Conservation (phyloP, 352 stramenopile genomes). For the Pythium myriotylum region DNA sequence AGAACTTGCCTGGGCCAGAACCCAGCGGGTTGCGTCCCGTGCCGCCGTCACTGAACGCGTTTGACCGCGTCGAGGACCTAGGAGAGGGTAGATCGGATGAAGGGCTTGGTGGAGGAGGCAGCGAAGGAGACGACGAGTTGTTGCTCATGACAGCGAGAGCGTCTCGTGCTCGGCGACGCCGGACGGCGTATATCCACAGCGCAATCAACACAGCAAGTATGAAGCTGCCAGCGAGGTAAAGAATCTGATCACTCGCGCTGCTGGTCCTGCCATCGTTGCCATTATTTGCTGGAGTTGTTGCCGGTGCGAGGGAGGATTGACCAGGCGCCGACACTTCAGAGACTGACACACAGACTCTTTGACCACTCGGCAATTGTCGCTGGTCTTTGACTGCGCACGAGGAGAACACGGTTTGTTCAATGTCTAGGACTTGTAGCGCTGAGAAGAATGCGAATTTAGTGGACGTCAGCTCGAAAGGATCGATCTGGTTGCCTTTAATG, state of each 20-base stretch:
- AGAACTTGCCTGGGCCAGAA: too few species aligned
- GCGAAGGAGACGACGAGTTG: not conserved
- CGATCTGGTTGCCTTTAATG: conserved; percentile 38
- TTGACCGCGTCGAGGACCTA: not conserved
- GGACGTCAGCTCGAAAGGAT: conserved; percentile 28
- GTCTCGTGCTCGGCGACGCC: conserved; percentile 17
- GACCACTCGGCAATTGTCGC: conserved; percentile 24
- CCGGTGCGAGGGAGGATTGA: not conserved
- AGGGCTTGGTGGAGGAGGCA: not conserved
- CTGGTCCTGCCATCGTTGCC: not conserved
- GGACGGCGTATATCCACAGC: conserved; percentile 22
- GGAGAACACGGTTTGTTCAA: conserved; percentile 48
- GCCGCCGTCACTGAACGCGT: not conserved
- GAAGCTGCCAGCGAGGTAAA: conserved; percentile 46
- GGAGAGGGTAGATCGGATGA: not conserved
- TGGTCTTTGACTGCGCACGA: conserved; percentile 38
- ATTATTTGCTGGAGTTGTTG: not conserved
- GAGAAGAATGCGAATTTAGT: conserved; percentile 37
- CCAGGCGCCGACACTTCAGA: not conserved
- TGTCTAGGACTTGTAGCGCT: conserved; percentile 29
- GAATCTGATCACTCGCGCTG: conserved; percentile 24
- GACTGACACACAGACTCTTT: conserved; percentile 34
- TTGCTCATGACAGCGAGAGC: not conserved
- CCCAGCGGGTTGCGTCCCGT: too few species aligned
- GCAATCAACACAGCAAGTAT: conserved; percentile 37